phyloP scores from a whole-genome alignment of 305 asterid species.

The Fraxinus nigra region DNA sequence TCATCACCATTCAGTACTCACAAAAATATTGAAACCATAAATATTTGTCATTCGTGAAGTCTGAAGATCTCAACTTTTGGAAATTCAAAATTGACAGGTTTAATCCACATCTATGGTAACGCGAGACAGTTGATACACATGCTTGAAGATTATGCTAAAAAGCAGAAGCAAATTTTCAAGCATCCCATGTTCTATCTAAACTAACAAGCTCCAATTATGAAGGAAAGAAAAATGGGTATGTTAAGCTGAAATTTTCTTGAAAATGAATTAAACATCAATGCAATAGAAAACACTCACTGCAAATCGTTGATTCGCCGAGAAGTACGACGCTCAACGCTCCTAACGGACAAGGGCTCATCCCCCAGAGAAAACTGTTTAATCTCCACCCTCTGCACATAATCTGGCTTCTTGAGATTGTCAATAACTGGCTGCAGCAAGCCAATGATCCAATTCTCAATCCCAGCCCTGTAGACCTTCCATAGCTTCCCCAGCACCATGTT shows the following conservation, averaged over 20 bases:
- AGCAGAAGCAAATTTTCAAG: not conserved
- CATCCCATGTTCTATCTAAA: not conserved
- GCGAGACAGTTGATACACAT: not conserved
- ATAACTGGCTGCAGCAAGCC: constrained; percentile 93
- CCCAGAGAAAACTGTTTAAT: constrained; percentile 89
- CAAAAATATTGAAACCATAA: not conserved
- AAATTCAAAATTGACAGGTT: not conserved
- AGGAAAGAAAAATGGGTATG: not conserved
- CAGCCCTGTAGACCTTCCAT: constrained; percentile 85
- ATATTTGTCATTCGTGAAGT: not conserved
- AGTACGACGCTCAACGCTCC: constrained; percentile 89
- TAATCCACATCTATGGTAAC: not conserved
- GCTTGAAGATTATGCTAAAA: not conserved
- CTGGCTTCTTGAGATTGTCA: constrained; percentile 85
- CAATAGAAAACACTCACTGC: constrained; percentile 61
- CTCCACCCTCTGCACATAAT: constrained; percentile 88
- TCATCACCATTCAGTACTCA: not conserved
- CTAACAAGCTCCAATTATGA: not conserved
- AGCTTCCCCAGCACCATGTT: constrained; percentile 95
- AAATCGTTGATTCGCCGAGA: constrained; percentile 85
- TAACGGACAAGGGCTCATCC: constrained; percentile 86
- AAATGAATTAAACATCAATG: not conserved
- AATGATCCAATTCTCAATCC: constrained; percentile 86
- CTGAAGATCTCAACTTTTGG: not conserved
- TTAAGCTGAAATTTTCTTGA: not conserved